A percentile compares a stretch with the other conserved stretches of the same genome.
phyloP scores from a whole-genome alignment of 495 filamentous ascomycete genomes.

The Immersiella caudata region DNA sequence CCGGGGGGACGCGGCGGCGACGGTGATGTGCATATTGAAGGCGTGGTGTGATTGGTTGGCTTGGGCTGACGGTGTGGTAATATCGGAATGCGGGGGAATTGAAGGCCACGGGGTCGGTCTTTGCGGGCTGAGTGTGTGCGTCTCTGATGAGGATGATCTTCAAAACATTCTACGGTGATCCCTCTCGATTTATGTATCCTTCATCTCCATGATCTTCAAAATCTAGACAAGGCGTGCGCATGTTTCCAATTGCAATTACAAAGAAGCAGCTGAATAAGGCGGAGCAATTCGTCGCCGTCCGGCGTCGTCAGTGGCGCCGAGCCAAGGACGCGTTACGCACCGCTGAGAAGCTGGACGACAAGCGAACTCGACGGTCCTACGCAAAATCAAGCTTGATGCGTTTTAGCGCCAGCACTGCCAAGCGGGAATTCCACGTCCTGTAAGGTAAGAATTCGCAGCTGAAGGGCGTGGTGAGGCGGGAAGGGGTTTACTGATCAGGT shows the following conservation, averaged over 20 bases:
- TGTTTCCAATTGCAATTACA: background rate
- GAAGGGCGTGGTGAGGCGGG: background rate
- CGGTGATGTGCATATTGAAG: constrained; percentile 29
- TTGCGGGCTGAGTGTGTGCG: background rate
- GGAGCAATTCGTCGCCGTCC: background rate
- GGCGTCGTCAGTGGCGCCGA: constrained; percentile 10
- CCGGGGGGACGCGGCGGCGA: constrained; percentile 30
- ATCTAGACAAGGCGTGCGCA: background rate
- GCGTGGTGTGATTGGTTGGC: constrained; percentile 1
- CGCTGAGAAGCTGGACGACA: background rate
- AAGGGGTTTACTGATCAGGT: background rate
- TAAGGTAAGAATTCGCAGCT: too few species aligned
- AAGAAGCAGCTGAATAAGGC: background rate
- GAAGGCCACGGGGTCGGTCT: background rate
- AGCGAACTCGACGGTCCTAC: background rate
- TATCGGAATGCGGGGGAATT: constrained; percentile 1
- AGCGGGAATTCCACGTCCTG: too few species aligned
- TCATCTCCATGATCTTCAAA: background rate
- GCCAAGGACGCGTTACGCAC: background rate
- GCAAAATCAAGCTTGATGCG: too few species aligned
- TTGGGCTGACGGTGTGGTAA: background rate
- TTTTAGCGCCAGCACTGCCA: too few species aligned
- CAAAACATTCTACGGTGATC: background rate
- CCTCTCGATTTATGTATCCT: background rate
- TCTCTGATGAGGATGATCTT: background rate